These are phyloP conservation scores for Marasmius fiardii DNA, from an alignment of 1,284 basidiomycete species.

Conservation along the genomic window DNA sequence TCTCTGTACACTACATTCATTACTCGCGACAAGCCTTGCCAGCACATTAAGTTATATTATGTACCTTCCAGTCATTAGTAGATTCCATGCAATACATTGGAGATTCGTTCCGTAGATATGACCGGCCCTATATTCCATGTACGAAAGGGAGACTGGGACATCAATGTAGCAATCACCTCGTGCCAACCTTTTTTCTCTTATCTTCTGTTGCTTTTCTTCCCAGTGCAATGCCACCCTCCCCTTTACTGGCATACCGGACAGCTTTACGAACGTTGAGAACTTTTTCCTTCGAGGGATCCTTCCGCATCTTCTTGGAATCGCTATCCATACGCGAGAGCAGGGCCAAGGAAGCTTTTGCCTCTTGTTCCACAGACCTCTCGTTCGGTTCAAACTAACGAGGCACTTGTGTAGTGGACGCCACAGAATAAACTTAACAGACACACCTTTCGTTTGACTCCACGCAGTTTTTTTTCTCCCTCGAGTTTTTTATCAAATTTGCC, in stretches of 20 bases:
- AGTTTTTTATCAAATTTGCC: constrained; percentile 89
- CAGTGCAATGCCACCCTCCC: constrained; percentile 58
- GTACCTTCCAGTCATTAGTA: no score
- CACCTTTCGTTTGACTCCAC: constrained; percentile 92
- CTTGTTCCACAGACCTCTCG: constrained; percentile 61
- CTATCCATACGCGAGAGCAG: constrained; percentile 78
- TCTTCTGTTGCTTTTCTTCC: constrained; percentile 31
- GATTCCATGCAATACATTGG: background rate
- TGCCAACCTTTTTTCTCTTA: background rate
- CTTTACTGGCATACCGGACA: constrained; percentile 72
- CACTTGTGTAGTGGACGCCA: background rate
- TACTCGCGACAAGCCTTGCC: no score
- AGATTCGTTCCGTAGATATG: background rate
- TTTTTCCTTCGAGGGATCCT: constrained; percentile 46
- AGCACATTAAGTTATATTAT: no score
- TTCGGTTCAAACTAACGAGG: constrained; percentile 71
- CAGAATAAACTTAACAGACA: constrained; percentile 18
- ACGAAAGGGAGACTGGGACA: background rate
- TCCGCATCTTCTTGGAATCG: constrained; percentile 58
- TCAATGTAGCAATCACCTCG: background rate
- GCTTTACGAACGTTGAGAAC: constrained; percentile 87
- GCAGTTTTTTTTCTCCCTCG: constrained; percentile 86
- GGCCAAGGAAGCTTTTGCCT: constrained; percentile 73
- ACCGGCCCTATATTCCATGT: no score
- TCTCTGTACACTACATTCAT: background rate